These are phyloP conservation scores for Pseudogymnoascus verrucosus DNA, from an alignment of 2,329 filamentous ascomycete species.

Conservation along the genomic window DNA sequence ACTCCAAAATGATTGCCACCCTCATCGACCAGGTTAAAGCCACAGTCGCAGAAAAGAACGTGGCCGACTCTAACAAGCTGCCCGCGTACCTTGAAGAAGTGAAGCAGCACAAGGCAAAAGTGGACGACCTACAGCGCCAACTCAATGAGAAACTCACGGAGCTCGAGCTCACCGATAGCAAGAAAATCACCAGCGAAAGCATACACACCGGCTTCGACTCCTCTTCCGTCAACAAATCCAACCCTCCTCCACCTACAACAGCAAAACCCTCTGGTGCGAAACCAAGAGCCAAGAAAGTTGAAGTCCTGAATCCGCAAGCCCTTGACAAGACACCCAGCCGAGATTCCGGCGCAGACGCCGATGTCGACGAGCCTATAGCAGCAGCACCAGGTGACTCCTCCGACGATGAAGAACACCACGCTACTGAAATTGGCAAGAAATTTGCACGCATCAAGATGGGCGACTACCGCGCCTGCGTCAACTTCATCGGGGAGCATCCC, in stretches of 20 bases:
- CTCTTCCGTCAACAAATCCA: constrained; percentile 65
- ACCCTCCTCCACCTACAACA: constrained; percentile 18
- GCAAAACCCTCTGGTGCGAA: constrained; percentile 33
- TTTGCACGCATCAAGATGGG: constrained; percentile 72
- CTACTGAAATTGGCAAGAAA: constrained; percentile 67
- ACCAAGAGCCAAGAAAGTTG: constrained; percentile 46
- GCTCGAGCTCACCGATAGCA: constrained; percentile 74
- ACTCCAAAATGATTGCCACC: constrained; percentile 98
- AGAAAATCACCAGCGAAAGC: constrained; percentile 89
- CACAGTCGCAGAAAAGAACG: constrained; percentile 65
- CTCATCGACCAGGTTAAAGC: constrained; percentile 84
- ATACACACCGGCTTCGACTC: constrained; percentile 87
- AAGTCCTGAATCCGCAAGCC: constrained; percentile 65
- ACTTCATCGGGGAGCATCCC: constrained; percentile 73
- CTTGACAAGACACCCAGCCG: constrained; percentile 33
- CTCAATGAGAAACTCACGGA: constrained; percentile 65
- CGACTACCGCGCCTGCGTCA: constrained; percentile 65
- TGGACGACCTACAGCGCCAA: constrained; percentile 69
- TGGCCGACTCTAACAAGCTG: constrained; percentile 50
- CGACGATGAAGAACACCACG: constrained; percentile 67
- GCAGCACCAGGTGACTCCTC: constrained; percentile 44
- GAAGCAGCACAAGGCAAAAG: constrained; percentile 66
- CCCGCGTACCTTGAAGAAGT: constrained; percentile 73
- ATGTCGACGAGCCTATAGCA: constrained; percentile 45
- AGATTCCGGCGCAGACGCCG: constrained; percentile 51